A percentile compares a stretch with the other conserved stretches of the same genome.
Evolutionary conservation across 139 green algal genomes (phyloP).

Genomic region (Yamagishiella unicocca): DNA sequence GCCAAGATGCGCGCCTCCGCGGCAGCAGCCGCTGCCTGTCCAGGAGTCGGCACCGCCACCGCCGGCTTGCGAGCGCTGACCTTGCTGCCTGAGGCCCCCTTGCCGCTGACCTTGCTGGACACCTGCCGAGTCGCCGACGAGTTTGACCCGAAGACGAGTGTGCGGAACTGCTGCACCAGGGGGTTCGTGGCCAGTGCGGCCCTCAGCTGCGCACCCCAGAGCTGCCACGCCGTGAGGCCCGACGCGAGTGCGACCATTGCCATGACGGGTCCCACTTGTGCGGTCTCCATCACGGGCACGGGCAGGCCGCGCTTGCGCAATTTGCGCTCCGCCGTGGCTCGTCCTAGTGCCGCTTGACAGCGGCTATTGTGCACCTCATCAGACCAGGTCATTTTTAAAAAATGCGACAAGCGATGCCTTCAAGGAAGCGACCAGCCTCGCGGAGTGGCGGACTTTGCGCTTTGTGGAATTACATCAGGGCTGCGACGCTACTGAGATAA

Average conservation of each 20-base stretch:
- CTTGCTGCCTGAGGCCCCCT: not conserved
- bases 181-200: not conserved
- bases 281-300: conserved; percentile 24
- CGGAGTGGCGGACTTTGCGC: too few species aligned
- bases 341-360: not conserved
- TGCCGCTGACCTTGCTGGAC: not conserved
- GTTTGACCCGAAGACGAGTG: not conserved
- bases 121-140: not conserved
- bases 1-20: conserved; percentile 14
- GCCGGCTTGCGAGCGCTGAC: not conserved
- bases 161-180: conserved; percentile 31
- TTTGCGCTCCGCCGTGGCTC: conserved; percentile 19
- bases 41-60: not conserved
- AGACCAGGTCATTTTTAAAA: conserved; percentile 21
- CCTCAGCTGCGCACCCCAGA: not conserved
- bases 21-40: not conserved
- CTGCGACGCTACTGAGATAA: too few species aligned
- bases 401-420: too few species aligned
- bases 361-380: conserved; percentile 42
- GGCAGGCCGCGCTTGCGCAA: conserved; percentile 24
- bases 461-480: too few species aligned
- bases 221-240: conserved; percentile 27
- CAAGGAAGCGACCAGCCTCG: too few species aligned
- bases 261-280: not conserved
- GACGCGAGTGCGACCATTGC: conserved; percentile 26